Conservation (phyloP, 768 basidiomycete genomes). For the Lentinula sp. region DNA sequence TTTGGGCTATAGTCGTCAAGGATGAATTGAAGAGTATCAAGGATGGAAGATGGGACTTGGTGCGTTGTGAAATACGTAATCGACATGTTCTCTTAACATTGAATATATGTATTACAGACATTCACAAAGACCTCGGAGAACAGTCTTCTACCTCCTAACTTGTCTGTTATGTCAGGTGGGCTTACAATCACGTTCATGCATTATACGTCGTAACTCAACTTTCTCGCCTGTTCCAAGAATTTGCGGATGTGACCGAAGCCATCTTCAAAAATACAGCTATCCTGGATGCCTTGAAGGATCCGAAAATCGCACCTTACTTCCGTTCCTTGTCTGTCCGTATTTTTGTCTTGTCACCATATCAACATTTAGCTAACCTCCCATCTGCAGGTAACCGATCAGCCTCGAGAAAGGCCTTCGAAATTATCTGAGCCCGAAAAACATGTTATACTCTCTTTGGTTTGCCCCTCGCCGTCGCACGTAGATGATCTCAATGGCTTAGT, state of each 20-base stretch:
- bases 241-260: constrained; percentile 77
- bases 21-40: constrained; percentile 66
- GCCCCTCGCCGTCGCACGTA: constrained; percentile 44
- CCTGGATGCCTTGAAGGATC: constrained; percentile 51
- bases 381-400: constrained; percentile 76
- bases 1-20: constrained; percentile 83
- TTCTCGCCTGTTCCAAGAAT: constrained; percentile 42
- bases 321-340: constrained; percentile 72
- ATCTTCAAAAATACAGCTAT: constrained; percentile 63
- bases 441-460: constrained; percentile 59
- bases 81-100: constrained; percentile 4
- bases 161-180: constrained; percentile 74
- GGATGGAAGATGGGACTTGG: constrained; percentile 80
- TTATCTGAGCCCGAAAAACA: constrained; percentile 60
- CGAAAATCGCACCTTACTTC: constrained; percentile 68
- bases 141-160: constrained; percentile 47
- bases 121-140: constrained; percentile 78
- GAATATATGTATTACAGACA: constrained; percentile 38
- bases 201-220: background rate
- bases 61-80: constrained; percentile 30
- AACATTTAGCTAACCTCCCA: constrained; percentile 3
- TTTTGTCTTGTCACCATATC: background rate
- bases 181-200: background rate
- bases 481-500: constrained; percentile 54
- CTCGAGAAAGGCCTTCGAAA: constrained; percentile 56